Evolutionary conservation across 1,139 yeast species (phyloP).

Genomic region (Hanseniaspora uvarum): DNA sequence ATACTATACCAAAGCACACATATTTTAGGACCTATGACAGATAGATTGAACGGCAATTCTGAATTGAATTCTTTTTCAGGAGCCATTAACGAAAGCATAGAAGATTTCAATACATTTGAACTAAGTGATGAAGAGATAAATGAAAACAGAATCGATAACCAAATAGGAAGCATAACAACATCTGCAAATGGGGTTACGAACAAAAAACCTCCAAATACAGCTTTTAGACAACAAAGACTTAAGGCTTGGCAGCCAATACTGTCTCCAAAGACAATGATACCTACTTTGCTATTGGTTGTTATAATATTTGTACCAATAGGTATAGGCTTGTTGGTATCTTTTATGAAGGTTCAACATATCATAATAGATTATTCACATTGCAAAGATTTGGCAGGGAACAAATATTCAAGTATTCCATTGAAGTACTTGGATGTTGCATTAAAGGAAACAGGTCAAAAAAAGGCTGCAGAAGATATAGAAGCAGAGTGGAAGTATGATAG

Average conservation of each 20-base stretch:
- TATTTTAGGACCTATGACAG: neutral
- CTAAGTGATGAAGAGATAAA: neutral
- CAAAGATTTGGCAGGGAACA: constrained; percentile 33
- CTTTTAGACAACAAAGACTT: constrained; percentile 65
- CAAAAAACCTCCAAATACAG: constrained; percentile 53
- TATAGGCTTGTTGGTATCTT: constrained; percentile 50
- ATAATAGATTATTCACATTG: constrained; percentile 54
- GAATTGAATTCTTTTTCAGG: neutral
- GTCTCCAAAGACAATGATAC: constrained; percentile 67
- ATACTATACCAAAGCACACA: neutral
- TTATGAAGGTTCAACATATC: constrained; percentile 50
- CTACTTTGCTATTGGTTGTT: constrained; percentile 50
- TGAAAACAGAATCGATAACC: neutral
- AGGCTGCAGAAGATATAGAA: constrained; percentile 29
- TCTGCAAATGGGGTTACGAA: neutral
- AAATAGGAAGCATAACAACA: neutral
- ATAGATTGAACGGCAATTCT: neutral
- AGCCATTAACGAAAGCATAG: neutral
- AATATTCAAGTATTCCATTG: constrained; percentile 40
- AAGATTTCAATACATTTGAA: neutral
- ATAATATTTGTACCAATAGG: constrained; percentile 69
- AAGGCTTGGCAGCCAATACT: constrained; percentile 79
- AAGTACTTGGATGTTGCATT: constrained; percentile 49
- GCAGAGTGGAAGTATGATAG: constrained; percentile 48
- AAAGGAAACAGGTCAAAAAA: constrained; percentile 22